Conservation (phyloP, 1,139 yeast species). For the Pichia sp. region DNA sequence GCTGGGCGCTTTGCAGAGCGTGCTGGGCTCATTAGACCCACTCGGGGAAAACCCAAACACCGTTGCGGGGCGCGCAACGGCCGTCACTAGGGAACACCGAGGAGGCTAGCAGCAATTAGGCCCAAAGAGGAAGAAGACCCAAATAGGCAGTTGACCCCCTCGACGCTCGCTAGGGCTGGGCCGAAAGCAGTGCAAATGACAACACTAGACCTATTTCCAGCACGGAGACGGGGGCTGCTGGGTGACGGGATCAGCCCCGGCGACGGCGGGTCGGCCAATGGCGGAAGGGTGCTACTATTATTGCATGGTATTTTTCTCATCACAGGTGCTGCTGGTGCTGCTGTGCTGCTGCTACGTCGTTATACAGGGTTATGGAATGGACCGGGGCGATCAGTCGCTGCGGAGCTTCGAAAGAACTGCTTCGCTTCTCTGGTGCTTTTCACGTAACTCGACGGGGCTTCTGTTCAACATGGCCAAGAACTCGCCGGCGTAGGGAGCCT, state of each 20-base stretch:
- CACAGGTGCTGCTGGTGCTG: not conserved
- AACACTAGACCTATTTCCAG: not conserved
- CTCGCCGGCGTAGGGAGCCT: conserved; percentile 56
- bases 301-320: no score
- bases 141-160: not conserved
- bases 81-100: not conserved
- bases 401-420: conserved; percentile 37
- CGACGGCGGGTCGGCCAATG: not conserved
- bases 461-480: conserved; percentile 53
- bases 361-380: not conserved
- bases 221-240: not conserved
- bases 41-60: conserved; percentile 5
- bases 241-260: not conserved
- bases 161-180: not conserved
- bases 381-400: not conserved
- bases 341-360: not conserved
- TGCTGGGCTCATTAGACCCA: conserved; percentile 2
- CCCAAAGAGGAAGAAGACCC: not conserved
- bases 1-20: conserved; percentile 1
- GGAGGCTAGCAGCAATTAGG: not conserved
- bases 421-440: conserved; percentile 43
- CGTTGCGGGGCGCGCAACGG: conserved; percentile 1
- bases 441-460: conserved; percentile 43
- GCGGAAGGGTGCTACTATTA: not conserved
- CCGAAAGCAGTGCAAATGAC: not conserved